phyloP scores from a whole-genome alignment of 2,329 filamentous ascomycete genomes.

The Alternaria sp. region DNA sequence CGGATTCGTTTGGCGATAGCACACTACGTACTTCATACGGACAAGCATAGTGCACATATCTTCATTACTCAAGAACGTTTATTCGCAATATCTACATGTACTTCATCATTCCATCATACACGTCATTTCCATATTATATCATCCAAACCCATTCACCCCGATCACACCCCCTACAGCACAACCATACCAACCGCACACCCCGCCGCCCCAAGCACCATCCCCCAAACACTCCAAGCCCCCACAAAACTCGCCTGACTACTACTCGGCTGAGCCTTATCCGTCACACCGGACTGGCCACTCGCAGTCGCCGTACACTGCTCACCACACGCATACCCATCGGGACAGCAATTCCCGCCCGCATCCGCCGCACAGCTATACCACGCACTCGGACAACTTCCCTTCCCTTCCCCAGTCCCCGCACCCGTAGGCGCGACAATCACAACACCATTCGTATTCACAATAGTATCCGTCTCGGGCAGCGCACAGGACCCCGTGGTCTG shows the following conservation, averaged over 20 bases:
- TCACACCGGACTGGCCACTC: slow-evolving; percentile 32
- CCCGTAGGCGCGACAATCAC: slow-evolving; percentile 72
- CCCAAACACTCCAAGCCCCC: slow-evolving; percentile 34
- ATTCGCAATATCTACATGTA: background rate
- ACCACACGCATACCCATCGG: slow-evolving; percentile 57
- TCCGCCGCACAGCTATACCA: slow-evolving; percentile 76
- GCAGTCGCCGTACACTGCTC: slow-evolving; percentile 46
- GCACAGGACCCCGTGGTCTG: slow-evolving; percentile 77
- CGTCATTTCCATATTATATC: background rate
- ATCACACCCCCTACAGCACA: slow-evolving; percentile 32
- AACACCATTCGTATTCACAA: slow-evolving; percentile 67
- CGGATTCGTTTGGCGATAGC: background rate
- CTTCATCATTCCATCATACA: background rate
- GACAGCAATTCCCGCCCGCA: slow-evolving; percentile 83
- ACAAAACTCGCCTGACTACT: slow-evolving; percentile 41
- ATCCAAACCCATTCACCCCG: background rate
- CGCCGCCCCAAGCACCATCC: slow-evolving; percentile 34
- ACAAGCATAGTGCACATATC: background rate
- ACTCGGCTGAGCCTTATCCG: slow-evolving; percentile 46
- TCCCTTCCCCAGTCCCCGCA: slow-evolving; percentile 26
- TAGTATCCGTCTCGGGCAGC: slow-evolving; percentile 58
- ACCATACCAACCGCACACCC: slow-evolving; percentile 49
- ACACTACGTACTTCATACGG: background rate
- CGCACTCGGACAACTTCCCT: slow-evolving; percentile 69
- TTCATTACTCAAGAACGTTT: background rate